Conservation (phyloP, 2,329 filamentous ascomycete genomes). For the Xylaria sp. region DNA sequence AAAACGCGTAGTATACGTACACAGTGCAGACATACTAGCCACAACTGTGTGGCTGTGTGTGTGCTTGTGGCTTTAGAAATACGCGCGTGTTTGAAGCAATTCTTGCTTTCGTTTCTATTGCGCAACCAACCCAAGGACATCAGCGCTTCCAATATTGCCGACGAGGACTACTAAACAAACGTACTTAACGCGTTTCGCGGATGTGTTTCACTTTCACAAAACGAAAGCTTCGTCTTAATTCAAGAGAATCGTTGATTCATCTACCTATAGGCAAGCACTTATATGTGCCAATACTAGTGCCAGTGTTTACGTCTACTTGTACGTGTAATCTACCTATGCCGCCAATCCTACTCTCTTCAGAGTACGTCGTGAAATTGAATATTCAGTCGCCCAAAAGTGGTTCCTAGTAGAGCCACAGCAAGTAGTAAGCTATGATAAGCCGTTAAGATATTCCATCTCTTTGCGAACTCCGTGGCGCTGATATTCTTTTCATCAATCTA, state of each 20-base stretch:
- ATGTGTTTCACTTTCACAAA: no score
- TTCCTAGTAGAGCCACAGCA: background rate
- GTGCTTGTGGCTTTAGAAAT: no score
- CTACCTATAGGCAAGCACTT: background rate
- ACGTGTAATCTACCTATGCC: background rate
- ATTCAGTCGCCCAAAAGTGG: background rate
- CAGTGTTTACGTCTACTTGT: background rate
- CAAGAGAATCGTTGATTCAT: background rate
- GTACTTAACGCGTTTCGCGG: no score
- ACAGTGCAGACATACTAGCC: background rate
- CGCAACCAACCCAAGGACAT: no score
- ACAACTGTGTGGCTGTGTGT: background rate
- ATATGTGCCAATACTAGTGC: background rate
- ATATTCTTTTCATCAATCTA: background rate
- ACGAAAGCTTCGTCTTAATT: background rate
- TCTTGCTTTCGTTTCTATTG: no score
- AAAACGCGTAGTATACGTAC: background rate
- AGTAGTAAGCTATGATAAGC: background rate
- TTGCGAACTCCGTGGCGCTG: background rate
- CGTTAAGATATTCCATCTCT: background rate
- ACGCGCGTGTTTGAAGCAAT: no score
- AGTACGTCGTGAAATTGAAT: background rate
- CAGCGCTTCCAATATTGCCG: no score
- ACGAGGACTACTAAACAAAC: no score
- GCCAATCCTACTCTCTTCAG: background rate